Evolutionary conservation across 176 grass and related monocot genomes (phyloP), one percentile per base, ranked within the genome.

Genomic region (Melocanna baccifera): DNA sequence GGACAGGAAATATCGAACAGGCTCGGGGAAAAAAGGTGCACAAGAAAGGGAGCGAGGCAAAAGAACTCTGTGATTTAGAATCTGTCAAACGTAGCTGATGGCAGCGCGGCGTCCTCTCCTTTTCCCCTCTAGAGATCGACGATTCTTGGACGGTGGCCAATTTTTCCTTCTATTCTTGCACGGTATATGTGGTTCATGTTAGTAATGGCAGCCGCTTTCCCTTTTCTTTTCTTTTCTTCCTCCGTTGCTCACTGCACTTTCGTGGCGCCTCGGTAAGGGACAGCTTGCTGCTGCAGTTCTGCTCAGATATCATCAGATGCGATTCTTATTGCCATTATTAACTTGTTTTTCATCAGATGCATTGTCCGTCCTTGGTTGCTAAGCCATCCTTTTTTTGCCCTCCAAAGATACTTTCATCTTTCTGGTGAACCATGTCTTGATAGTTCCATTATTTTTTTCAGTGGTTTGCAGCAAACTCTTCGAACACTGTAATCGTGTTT

Each of bases 371-470:
- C 76, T 48, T 79, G 76, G 8, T 51, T 28, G 48, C 20, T 26
- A 81, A 81, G 79, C 26, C 79, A 81, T 81, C 55, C 14, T 15
- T 81, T 70, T 1, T 71, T 57, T 25, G 53, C 30, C 50, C 2
- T 4, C 22, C 26, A 26, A 71, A 7, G 64, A 29, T 59, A 20
- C 22, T 41, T 53, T 15, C 22, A 23, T 23, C 8, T 58, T 20
- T 58, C 20, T 12, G 9, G 7, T 9, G 22, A 52, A 52, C 50
- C 15, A 7, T 52, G 48, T 16, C 5, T 0, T 6, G 15, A 18
- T 51, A 3, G 52, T 22, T 55, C 2, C 19, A 55, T 55, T 22
- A 9, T 55, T 55, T 55, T 55, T 55, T 55, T 9, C 19, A 55
- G 19, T 22, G 3, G 15, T 22, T 55, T 55, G 18, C 18, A 55